A percentile compares a stretch with the other conserved stretches of the same genome.
Conservation (phyloP, 1,284 basidiomycete species). For the Fomitopsis palustris region DNA sequence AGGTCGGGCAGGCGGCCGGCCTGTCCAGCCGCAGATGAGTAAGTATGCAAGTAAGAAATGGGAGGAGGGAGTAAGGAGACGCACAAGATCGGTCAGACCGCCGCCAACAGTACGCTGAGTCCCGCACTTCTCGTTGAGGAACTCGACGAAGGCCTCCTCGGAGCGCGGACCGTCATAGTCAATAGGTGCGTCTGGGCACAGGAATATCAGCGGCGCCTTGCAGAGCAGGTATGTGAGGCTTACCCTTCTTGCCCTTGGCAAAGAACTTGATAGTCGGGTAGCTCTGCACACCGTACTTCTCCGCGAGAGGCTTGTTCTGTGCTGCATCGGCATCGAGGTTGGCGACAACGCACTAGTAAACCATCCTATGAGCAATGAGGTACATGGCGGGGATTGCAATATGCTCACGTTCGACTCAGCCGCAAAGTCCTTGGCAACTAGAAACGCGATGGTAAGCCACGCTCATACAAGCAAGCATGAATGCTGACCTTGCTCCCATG, state of each 20-base stretch:
- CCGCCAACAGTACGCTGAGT: constrained; percentile 83
- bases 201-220: neutral
- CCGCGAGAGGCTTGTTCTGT: constrained; percentile 74
- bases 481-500: constrained; percentile 65
- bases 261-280: constrained; percentile 97
- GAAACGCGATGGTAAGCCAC: neutral
- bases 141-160: constrained; percentile 68
- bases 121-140: constrained; percentile 87
- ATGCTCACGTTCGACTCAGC: constrained; percentile 67
- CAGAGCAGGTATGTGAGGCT: neutral
- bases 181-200: constrained; percentile 43
- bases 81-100: constrained; percentile 68
- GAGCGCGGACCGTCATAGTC: constrained; percentile 67
- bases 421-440: constrained; percentile 77
- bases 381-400: neutral
- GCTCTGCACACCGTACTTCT: constrained; percentile 68
- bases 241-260: constrained; percentile 54
- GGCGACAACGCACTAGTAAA: constrained; percentile 76
- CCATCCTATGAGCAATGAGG: neutral
- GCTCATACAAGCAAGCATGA: constrained; percentile 1
- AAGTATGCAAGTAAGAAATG: neutral
- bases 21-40: constrained; percentile 26
- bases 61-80: constrained; percentile 14
- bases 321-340: constrained; percentile 89
- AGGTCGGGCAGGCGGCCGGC: constrained; percentile 82